Evolutionary conservation across 176 grass and related monocot genomes (phyloP).

Genomic region (Triticum dicoccoides): DNA sequence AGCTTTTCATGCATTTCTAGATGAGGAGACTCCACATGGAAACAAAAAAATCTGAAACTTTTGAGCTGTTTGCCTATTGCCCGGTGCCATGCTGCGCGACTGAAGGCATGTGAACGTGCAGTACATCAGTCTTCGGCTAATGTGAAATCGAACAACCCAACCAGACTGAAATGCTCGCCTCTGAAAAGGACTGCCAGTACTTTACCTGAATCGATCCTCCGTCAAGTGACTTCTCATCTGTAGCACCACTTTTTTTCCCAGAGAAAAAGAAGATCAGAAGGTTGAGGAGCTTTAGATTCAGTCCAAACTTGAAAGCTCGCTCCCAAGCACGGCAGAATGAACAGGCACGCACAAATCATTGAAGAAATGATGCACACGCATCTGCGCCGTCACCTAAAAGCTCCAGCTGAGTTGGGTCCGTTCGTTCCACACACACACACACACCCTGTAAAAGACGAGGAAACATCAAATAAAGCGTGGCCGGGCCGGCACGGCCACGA

Average conservation of each 20-base stretch:
- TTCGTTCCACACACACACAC: not conserved
- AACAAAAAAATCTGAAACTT: no score
- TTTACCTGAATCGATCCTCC: not conserved
- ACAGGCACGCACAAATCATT: not conserved
- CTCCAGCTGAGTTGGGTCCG: constrained; percentile 12
- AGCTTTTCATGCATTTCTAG: not conserved
- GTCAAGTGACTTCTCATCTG: not conserved
- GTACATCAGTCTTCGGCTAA: not conserved
- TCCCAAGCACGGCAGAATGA: not conserved
- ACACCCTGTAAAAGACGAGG: constrained; percentile 26
- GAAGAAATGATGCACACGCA: not conserved
- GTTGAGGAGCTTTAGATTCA: not conserved
- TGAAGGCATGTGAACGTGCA: not conserved
- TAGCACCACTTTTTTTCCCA: not conserved
- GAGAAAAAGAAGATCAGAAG: not conserved
- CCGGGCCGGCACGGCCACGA: constrained; percentile 1
- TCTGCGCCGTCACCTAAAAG: not conserved
- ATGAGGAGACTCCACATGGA: not conserved
- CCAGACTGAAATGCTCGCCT: not conserved
- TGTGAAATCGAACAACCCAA: constrained; percentile 26
- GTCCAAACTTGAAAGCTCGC: not conserved
- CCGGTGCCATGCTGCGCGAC: not conserved
- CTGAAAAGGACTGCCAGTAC: not conserved
- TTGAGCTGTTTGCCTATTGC: not conserved
- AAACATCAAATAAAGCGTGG: constrained; percentile 16